These are phyloP conservation scores for Macadamia integrifolia DNA, from an alignment of 164 flowering plant species.

Conservation along the genomic window DNA sequence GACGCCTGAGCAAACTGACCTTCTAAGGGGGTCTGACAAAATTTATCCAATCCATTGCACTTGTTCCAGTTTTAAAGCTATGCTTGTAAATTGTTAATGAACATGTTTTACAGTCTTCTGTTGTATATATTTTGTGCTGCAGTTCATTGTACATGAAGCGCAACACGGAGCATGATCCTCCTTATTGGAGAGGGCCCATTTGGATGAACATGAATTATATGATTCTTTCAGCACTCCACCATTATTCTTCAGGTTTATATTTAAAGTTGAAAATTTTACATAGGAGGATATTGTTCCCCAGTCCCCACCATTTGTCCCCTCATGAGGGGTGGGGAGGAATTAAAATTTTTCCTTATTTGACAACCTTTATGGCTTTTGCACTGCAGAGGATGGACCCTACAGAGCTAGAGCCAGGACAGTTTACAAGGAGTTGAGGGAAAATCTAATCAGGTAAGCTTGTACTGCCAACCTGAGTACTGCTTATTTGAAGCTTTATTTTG, in stretches of 20 bases:
- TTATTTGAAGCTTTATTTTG: no score
- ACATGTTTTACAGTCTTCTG: slow-evolving; percentile 3
- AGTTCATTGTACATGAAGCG: slow-evolving; percentile 93
- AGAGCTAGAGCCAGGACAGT: slow-evolving; percentile 39
- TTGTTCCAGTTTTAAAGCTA: no score
- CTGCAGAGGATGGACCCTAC: slow-evolving; percentile 50
- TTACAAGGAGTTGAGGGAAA: slow-evolving; percentile 63
- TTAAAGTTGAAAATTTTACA: no score
- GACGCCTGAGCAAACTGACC: no score
- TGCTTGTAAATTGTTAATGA: neutral
- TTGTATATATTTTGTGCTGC: slow-evolving; percentile 5
- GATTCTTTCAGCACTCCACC: slow-evolving; percentile 86
- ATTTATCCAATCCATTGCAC: no score
- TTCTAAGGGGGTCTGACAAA: no score
- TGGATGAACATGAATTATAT: slow-evolving; percentile 98
- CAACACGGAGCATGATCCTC: slow-evolving; percentile 94
- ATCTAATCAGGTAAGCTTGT: slow-evolving; percentile 63
- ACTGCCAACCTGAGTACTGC: neutral
- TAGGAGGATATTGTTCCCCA: neutral
- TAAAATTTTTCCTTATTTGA: neutral
- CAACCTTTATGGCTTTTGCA: neutral
- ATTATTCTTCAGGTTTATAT: slow-evolving; percentile 64
- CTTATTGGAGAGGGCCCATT: slow-evolving; percentile 96
- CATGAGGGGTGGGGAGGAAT: no score
- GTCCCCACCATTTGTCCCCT: no score